A percentile compares a stretch with the other conserved stretches of the same genome.
phyloP scores from a whole-genome alignment of 805 yeast species.

The Teunomyces cretensis region DNA sequence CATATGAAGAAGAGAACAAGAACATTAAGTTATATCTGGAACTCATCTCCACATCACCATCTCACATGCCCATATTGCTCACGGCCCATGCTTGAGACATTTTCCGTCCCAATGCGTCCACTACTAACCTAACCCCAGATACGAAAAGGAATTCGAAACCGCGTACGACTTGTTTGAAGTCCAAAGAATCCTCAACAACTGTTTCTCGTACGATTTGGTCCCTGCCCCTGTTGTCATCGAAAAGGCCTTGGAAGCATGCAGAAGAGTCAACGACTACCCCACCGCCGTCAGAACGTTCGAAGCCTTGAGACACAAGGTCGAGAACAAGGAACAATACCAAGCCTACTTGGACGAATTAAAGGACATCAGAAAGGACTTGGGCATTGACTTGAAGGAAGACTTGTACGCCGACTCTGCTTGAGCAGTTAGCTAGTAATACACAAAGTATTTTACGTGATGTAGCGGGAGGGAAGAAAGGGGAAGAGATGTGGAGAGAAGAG shows the following conservation, averaged over 20 bases:
- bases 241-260: slow-evolving; percentile 94
- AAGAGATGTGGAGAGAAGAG: no score
- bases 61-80: no score
- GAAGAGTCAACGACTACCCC: slow-evolving; percentile 98
- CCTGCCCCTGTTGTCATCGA: slow-evolving; percentile 97
- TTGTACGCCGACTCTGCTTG: slow-evolving; percentile 48
- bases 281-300: slow-evolving; percentile 98
- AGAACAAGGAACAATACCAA: slow-evolving; percentile 87
- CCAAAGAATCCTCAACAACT: slow-evolving; percentile 92
- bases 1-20: not conserved
- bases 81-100: not conserved
- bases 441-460: not conserved
- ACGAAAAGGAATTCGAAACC: slow-evolving; percentile 93
- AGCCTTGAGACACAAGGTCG: slow-evolving; percentile 95
- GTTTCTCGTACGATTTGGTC: slow-evolving; percentile 96
- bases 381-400: slow-evolving; percentile 90
- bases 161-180: slow-evolving; percentile 57
- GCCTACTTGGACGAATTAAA: slow-evolving; percentile 95
- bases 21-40: no score
- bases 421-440: slow-evolving; percentile 4
- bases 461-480: not conserved
- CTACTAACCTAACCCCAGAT: slow-evolving; percentile 58
- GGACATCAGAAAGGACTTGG: slow-evolving; percentile 87
- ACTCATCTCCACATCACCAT: no score
- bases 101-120: not conserved